phyloP scores from a whole-genome alignment of 495 filamentous ascomycete species.

The Penicillium turbatum region DNA sequence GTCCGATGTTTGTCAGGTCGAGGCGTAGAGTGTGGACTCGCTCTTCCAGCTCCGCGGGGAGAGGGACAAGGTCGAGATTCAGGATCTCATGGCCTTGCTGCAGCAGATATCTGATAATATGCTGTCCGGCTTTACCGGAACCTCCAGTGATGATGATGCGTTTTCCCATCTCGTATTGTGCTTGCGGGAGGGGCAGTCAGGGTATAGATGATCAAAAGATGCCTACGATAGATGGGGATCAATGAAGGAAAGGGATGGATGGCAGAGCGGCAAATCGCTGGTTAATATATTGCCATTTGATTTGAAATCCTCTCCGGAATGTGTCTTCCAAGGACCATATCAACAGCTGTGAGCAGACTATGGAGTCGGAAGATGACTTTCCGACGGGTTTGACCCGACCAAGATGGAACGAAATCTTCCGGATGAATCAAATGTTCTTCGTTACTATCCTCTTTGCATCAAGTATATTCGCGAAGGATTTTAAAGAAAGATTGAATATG shows the following conservation, averaged over 20 bases:
- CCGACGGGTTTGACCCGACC: constrained; percentile 1
- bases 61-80: constrained; percentile 50
- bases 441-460: neutral
- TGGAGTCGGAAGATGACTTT: constrained; percentile 2
- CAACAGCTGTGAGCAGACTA: neutral
- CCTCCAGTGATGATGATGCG: constrained; percentile 56
- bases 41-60: constrained; percentile 39
- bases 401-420: constrained; percentile 4
- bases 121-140: constrained; percentile 55
- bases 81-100: constrained; percentile 50
- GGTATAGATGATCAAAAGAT: neutral
- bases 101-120: constrained; percentile 53
- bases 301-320: too few species aligned
- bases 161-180: constrained; percentile 24
- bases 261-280: too few species aligned
- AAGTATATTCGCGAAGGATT: neutral
- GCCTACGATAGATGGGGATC: neutral
- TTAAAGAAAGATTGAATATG: too few species aligned
- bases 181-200: neutral
- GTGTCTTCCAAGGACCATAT: neutral
- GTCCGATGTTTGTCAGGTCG: constrained; percentile 54
- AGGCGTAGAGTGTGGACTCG: constrained; percentile 53
- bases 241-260: too few species aligned
- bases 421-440: neutral
- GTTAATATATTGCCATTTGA: too few species aligned